phyloP scores from a whole-genome alignment of 192 early-diverging fungal species.

The Spizellomyces sp. region DNA sequence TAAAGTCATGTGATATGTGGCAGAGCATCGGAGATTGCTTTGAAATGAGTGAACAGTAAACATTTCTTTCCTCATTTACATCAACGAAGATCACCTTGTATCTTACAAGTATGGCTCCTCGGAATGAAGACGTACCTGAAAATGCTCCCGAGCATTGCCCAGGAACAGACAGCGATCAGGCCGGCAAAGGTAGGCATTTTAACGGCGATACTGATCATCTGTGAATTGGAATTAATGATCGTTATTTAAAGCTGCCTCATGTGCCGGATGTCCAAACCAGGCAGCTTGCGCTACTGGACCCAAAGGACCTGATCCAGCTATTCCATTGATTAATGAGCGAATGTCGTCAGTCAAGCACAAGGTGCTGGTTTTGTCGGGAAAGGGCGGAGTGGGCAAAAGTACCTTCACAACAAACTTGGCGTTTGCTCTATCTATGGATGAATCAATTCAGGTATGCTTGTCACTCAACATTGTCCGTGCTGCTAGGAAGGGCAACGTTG shows the following conservation, averaged over 20 bases:
- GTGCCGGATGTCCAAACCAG: slow-evolving; percentile 61
- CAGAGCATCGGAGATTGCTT: too few relatives aligned
- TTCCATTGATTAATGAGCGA: slow-evolving; percentile 47
- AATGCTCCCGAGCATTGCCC: slow-evolving; percentile 53
- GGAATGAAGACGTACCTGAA: slow-evolving; percentile 32
- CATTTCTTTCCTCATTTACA: too few relatives aligned
- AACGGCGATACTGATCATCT: too few relatives aligned
- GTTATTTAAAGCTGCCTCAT: slow-evolving; percentile 32
- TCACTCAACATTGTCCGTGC: not conserved
- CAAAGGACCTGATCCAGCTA: slow-evolving; percentile 52
- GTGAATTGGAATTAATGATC: too few relatives aligned
- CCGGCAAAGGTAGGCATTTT: slow-evolving; percentile 44
- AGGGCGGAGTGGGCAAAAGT: slow-evolving; percentile 97
- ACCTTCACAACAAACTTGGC: slow-evolving; percentile 86
- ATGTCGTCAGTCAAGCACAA: slow-evolving; percentile 76
- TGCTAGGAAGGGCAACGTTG: not conserved
- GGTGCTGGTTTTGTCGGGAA: slow-evolving; percentile 91
- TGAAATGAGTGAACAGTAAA: too few relatives aligned
- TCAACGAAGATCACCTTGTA: not conserved
- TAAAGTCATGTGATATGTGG: too few relatives aligned
- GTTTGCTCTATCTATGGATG: slow-evolving; percentile 46
- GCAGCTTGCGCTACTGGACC: slow-evolving; percentile 44
- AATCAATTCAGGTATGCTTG: slow-evolving; percentile 35
- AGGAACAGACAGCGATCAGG: slow-evolving; percentile 50
- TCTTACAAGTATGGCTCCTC: not conserved